phyloP scores from a whole-genome alignment of 1,284 basidiomycete species.

The Papiliotrema nemorosa region DNA sequence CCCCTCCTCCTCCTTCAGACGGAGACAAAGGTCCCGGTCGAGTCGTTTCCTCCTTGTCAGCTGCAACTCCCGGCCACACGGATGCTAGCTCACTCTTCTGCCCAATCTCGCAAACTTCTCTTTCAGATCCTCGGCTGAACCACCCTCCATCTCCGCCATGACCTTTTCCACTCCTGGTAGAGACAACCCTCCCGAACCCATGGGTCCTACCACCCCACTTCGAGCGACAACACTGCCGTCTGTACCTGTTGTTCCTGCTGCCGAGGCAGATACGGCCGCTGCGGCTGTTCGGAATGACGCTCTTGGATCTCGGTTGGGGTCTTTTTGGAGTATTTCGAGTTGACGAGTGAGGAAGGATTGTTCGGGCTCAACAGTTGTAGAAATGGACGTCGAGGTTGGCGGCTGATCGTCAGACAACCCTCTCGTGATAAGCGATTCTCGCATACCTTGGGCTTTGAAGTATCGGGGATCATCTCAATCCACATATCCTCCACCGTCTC shows the following conservation, averaged over 20 bases:
- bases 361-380: slow-evolving; percentile 57
- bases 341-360: slow-evolving; percentile 82
- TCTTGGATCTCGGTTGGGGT: slow-evolving; percentile 79
- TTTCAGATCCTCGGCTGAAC: slow-evolving; percentile 42
- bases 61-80: not conserved
- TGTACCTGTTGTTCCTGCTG: not conserved
- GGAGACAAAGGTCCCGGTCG: slow-evolving; percentile 23
- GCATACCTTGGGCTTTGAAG: slow-evolving; percentile 27
- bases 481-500: slow-evolving; percentile 45
- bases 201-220: slow-evolving; percentile 71
- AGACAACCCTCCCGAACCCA: slow-evolving; percentile 72
- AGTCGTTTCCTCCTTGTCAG: slow-evolving; percentile 25
- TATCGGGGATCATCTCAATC: slow-evolving; percentile 46
- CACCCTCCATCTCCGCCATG: slow-evolving; percentile 76
- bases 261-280: slow-evolving; percentile 47
- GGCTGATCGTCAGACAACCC: not conserved
- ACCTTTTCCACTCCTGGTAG: slow-evolving; percentile 81
- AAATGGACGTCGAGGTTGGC: slow-evolving; percentile 10
- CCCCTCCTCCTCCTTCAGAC: not conserved
- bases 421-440: not conserved
- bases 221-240: not conserved
- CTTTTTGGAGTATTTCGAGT: slow-evolving; percentile 82
- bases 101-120: slow-evolving; percentile 40
- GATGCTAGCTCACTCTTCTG: slow-evolving; percentile 25
- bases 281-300: slow-evolving; percentile 73